phyloP scores from a whole-genome alignment of 2,329 filamentous ascomycete genomes.

The Fusarium hostae region DNA sequence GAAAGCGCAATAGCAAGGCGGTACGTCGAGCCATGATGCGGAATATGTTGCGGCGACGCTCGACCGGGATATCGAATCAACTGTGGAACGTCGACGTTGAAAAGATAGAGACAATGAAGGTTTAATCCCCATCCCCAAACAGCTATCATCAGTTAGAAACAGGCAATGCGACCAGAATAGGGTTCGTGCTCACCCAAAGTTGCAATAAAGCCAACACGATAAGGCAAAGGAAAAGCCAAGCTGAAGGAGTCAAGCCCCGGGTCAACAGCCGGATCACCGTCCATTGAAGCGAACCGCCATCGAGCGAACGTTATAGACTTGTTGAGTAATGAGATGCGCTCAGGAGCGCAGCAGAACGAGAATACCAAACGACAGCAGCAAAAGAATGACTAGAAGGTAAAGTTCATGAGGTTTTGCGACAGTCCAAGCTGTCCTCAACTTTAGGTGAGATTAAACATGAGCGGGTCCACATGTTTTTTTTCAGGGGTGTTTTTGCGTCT shows the following conservation, averaged over 20 bases:
- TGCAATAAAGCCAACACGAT: constrained; percentile 85
- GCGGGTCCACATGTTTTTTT: constrained; percentile 32
- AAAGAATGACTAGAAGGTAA: constrained; percentile 26
- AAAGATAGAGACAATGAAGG: constrained; percentile 82
- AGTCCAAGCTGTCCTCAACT: constrained; percentile 42
- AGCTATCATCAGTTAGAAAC: constrained; percentile 61
- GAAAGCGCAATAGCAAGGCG: constrained; percentile 83
- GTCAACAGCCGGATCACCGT: constrained; percentile 79
- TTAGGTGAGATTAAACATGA: constrained; percentile 30
- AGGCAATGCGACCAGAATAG: neutral
- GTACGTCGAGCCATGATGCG: constrained; percentile 86
- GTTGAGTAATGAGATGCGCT: neutral
- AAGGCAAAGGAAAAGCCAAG: constrained; percentile 86
- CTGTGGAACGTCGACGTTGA: constrained; percentile 86
- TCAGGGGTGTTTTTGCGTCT: constrained; percentile 36
- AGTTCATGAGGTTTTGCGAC: constrained; percentile 39
- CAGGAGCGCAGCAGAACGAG: constrained; percentile 9
- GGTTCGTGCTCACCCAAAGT: constrained; percentile 74
- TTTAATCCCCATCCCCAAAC: constrained; percentile 97
- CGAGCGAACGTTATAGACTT: constrained; percentile 12
- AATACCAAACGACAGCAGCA: constrained; percentile 1
- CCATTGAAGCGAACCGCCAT: constrained; percentile 62
- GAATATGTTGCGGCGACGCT: constrained; percentile 73
- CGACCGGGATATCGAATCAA: constrained; percentile 88
- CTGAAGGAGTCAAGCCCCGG: constrained; percentile 84